These are phyloP conservation scores for Penicillium sp. DNA, from an alignment of 2,329 filamentous ascomycete genomes.

Conservation along the genomic window DNA sequence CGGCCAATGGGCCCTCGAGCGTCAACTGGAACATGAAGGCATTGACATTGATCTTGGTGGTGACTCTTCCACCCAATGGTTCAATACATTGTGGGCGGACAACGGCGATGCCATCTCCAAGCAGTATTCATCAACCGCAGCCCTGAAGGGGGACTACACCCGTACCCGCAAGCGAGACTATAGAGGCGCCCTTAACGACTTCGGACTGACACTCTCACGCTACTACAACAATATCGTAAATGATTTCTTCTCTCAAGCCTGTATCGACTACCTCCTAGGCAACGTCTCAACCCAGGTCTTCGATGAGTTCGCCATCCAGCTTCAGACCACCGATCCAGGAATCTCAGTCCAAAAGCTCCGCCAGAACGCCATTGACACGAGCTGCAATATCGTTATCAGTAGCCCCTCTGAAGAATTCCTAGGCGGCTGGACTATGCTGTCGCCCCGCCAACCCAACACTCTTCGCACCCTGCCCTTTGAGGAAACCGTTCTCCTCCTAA, in stretches of 20 bases:
- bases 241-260: constrained; percentile 93
- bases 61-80: constrained; percentile 83
- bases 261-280: constrained; percentile 90
- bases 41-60: constrained; percentile 71
- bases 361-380: constrained; percentile 85
- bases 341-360: constrained; percentile 81
- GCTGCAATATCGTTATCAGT: constrained; percentile 79
- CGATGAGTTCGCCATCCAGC: constrained; percentile 88
- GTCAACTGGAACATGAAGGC: constrained; percentile 72
- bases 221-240: constrained; percentile 88
- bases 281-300: constrained; percentile 83
- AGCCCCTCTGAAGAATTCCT: constrained; percentile 82
- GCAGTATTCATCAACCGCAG: constrained; percentile 92
- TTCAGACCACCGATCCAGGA: constrained; percentile 90
- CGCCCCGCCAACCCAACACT: constrained; percentile 69
- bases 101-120: constrained; percentile 95
- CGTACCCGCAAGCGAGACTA: constrained; percentile 87
- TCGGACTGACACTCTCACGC: constrained; percentile 76
- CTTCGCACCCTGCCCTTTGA: constrained; percentile 72
- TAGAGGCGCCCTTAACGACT: constrained; percentile 84
- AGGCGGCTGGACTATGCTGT: constrained; percentile 84
- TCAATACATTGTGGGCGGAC: constrained; percentile 95
- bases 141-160: constrained; percentile 95
- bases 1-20: constrained; percentile 75
- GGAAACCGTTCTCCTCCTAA: constrained; percentile 83